Evolutionary conservation across 208 protist genomes (phyloP).

Genomic region (Leishmania gerbilli): DNA sequence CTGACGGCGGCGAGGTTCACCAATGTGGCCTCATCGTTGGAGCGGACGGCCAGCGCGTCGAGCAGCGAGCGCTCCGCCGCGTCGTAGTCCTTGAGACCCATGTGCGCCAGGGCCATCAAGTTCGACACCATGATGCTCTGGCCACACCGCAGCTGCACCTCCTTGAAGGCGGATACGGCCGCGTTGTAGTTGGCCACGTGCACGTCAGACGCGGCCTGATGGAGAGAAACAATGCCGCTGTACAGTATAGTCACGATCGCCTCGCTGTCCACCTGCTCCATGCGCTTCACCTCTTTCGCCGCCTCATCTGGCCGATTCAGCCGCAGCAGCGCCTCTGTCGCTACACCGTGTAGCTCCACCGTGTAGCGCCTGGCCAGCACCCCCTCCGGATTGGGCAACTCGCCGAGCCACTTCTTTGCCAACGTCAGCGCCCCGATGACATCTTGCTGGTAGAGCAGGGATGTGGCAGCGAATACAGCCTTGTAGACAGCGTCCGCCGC

Average conservation of each 20-base stretch:
- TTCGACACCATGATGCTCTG: conserved; percentile 77
- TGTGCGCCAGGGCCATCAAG: conserved; percentile 69
- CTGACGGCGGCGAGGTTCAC: conserved; percentile 78
- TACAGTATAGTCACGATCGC: conserved; percentile 74
- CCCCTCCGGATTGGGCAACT: conserved; percentile 38
- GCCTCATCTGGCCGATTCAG: conserved; percentile 82
- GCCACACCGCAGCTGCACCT: conserved; percentile 71
- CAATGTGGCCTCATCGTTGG: conserved; percentile 73
- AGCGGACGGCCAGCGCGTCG: conserved; percentile 67
- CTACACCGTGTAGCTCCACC: conserved; percentile 64
- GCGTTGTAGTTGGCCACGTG: conserved; percentile 26
- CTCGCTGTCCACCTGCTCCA: conserved; percentile 89
- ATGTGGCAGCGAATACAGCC: conserved; percentile 56
- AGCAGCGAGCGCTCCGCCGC: conserved; percentile 74
- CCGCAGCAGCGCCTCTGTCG: conserved; percentile 68
- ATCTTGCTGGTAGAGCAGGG: conserved; percentile 51
- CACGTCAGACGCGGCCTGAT: conserved; percentile 47
- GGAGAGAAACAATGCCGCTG: conserved; percentile 60
- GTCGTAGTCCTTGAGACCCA: conserved; percentile 65
- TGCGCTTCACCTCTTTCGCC: conserved; percentile 58
- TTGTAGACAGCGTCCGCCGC: conserved; percentile 25
- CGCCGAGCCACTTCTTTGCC: conserved; percentile 56
- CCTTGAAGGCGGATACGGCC: conserved; percentile 77
- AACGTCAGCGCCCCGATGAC: conserved; percentile 54
- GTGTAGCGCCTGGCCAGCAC: conserved; percentile 29